phyloP scores from a whole-genome alignment of 371 early-diverging fungal species.

The Rhizopus sp. region DNA sequence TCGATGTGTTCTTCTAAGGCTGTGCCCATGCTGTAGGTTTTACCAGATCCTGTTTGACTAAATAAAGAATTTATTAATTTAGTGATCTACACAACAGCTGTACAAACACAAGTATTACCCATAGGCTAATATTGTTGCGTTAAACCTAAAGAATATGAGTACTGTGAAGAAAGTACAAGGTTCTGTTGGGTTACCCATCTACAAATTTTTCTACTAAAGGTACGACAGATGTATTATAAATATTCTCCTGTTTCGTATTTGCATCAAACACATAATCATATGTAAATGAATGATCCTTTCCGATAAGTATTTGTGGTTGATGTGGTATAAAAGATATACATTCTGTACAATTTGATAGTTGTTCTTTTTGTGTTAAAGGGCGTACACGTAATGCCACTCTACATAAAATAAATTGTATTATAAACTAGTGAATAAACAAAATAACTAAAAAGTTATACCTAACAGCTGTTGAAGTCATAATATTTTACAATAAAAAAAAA shows the following conservation, averaged over 20 bases:
- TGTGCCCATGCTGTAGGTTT: conserved; percentile 62
- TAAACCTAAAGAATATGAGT: conserved; percentile 51
- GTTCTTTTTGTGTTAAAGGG: conserved; percentile 77
- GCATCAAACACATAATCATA: conserved; percentile 87
- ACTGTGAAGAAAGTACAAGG: neutral
- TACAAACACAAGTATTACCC: conserved; percentile 71
- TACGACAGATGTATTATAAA: conserved; percentile 70
- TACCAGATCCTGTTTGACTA: conserved; percentile 51
- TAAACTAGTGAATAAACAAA: neutral
- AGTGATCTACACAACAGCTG: neutral
- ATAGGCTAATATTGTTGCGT: conserved; percentile 94
- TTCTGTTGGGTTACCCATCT: conserved; percentile 70
- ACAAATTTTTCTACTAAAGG: conserved; percentile 84
- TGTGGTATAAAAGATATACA: conserved; percentile 67
- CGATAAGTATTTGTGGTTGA: conserved; percentile 64
- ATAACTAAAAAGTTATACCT: conserved; percentile 24
- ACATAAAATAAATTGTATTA: conserved; percentile 8
- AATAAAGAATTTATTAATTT: conserved; percentile 11
- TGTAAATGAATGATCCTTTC: conserved; percentile 74
- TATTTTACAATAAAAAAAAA: conserved; percentile 1
- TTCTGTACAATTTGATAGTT: conserved; percentile 66
- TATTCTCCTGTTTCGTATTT: conserved; percentile 62
- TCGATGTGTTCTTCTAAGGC: conserved; percentile 48
- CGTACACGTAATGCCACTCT: conserved; percentile 84
- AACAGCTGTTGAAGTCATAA: conserved; percentile 41